These are phyloP conservation scores for Erodium trifolium DNA, from an alignment of 441 rosid genomes.

Conservation along the genomic window DNA sequence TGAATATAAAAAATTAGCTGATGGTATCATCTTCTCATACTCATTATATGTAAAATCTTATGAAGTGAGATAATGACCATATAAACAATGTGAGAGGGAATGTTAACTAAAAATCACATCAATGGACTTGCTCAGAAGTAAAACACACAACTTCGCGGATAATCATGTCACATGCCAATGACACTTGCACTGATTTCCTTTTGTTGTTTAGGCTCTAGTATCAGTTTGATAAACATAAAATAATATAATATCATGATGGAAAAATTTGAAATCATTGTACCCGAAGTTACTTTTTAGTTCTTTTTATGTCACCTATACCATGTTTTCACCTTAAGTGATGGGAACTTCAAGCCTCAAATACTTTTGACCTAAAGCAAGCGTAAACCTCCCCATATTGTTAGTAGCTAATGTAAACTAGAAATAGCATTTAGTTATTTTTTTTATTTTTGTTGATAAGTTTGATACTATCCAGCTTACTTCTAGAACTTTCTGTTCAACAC, in stretches of 20 bases:
- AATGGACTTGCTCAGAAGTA: neutral
- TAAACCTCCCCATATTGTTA: neutral
- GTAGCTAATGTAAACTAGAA: neutral
- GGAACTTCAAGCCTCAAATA: constrained; percentile 3
- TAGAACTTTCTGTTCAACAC: constrained; percentile 90
- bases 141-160: neutral
- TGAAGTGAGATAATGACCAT: neutral
- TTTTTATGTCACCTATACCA: neutral
- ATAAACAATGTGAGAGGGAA: neutral
- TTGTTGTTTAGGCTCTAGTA: neutral
- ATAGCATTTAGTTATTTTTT: neutral
- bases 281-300: neutral
- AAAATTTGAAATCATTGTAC: neutral
- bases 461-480: constrained; percentile 40
- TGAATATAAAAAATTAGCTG: neutral
- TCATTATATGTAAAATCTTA: neutral
- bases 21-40: no score
- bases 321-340: neutral
- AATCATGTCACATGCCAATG: neutral
- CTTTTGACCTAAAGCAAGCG: neutral
- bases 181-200: neutral
- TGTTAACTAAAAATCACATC: neutral
- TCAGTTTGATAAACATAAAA: neutral
- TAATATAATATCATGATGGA: neutral
- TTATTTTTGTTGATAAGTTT: neutral